Percentiles rank a stretch among this genome's conserved stretches.
These are phyloP conservation scores for Dentipellis sp. DNA, from an alignment of 768 basidiomycete species.

Conservation along the genomic window DNA sequence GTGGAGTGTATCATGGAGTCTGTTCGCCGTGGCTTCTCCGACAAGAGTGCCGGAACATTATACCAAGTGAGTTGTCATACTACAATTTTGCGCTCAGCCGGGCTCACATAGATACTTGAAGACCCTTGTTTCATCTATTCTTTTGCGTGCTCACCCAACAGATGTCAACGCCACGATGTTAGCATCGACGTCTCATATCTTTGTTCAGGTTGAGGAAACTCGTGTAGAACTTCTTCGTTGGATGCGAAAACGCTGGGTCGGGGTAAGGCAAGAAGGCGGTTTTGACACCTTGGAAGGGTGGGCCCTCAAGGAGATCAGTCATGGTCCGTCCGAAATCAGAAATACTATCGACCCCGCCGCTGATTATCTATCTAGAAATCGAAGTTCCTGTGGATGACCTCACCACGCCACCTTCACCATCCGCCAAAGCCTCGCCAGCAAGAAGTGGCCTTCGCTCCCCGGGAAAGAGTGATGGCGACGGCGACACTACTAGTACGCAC, in stretches of 20 bases:
- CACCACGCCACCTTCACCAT: slow-evolving; percentile 32
- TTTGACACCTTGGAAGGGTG: slow-evolving; percentile 80
- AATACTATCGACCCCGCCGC: too few species aligned
- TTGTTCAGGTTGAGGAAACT: slow-evolving; percentile 66
- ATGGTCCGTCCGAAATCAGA: slow-evolving; percentile 38
- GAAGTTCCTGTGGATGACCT: slow-evolving; percentile 71
- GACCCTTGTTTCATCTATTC: slow-evolving; percentile 65
- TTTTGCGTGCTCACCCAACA: slow-evolving; percentile 57
- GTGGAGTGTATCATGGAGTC: slow-evolving; percentile 71
- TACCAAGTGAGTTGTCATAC: slow-evolving; percentile 56
- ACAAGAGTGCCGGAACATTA: slow-evolving; percentile 52
- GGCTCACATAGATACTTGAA: slow-evolving; percentile 17
- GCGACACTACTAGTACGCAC: slow-evolving; percentile 34
- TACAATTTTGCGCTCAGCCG: neutral
- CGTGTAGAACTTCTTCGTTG: slow-evolving; percentile 58
- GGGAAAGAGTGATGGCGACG: slow-evolving; percentile 22
- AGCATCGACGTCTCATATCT: slow-evolving; percentile 57
- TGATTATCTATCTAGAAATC: slow-evolving; percentile 41
- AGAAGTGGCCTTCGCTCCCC: slow-evolving; percentile 16
- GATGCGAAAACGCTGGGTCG: slow-evolving; percentile 73
- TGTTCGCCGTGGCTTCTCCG: slow-evolving; percentile 50
- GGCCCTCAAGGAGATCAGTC: slow-evolving; percentile 82
- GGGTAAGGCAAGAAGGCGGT: slow-evolving; percentile 64
- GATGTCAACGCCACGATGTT: slow-evolving; percentile 55
- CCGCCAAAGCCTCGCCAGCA: slow-evolving; percentile 12